phyloP scores from a whole-genome alignment of 2,329 filamentous ascomycete species.

The Didymosphaeria variabile region DNA sequence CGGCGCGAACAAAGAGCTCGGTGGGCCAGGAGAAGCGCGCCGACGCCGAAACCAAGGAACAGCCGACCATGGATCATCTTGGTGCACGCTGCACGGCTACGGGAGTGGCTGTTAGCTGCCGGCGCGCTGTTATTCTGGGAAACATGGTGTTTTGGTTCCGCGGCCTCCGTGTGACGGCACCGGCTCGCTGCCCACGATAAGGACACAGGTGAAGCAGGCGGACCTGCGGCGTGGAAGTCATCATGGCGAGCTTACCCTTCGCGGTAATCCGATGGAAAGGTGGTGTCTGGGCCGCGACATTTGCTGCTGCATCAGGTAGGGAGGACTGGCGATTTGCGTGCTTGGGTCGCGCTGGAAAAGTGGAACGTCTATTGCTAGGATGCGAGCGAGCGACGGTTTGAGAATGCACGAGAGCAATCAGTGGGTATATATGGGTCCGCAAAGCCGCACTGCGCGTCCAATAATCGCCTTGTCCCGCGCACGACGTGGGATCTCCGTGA shows the following conservation, averaged over 20 bases:
- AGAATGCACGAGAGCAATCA: conserved; percentile 45
- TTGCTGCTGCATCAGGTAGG: background rate
- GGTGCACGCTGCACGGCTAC: conserved; percentile 11
- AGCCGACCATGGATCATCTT: conserved; percentile 19
- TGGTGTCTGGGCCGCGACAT: background rate
- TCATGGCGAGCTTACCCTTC: conserved; percentile 1
- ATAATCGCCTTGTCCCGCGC: conserved; percentile 31
- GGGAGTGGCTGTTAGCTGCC: conserved; percentile 20
- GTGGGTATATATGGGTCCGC: conserved; percentile 47
- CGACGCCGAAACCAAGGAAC: conserved; percentile 29
- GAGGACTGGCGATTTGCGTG: conserved; percentile 33
- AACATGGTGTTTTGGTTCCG: conserved; percentile 5
- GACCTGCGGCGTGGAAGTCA: too few species aligned
- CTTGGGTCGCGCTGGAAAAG: conserved; percentile 38
- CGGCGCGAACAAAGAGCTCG: conserved; percentile 38
- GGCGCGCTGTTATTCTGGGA: conserved; percentile 14
- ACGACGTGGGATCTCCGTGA: conserved; percentile 29
- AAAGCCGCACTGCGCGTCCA: conserved; percentile 40
- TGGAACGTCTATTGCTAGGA: conserved; percentile 36
- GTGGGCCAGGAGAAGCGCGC: conserved; percentile 30
- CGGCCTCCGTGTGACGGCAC: background rate
- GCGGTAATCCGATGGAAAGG: conserved; percentile 4
- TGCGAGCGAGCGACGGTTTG: conserved; percentile 36
- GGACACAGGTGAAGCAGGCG: background rate
- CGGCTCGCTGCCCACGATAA: background rate